Evolutionary conservation across 805 yeast genomes (phyloP).

Genomic region (Pichia nanzhaoensis): DNA sequence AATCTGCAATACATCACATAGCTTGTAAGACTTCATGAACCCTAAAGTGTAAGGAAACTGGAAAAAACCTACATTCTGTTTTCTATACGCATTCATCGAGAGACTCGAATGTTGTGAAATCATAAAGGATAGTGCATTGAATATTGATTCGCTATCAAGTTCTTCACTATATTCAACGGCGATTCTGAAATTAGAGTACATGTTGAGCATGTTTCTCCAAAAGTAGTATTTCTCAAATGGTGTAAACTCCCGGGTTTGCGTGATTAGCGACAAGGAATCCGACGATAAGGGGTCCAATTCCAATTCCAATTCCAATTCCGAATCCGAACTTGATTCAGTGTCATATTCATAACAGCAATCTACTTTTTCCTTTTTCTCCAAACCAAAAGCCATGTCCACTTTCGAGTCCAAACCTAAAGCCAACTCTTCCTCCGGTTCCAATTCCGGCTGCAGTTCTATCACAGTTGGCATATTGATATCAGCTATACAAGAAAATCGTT

Average conservation of each 20-base stretch:
- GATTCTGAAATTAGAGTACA: conserved; percentile 13
- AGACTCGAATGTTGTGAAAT: conserved; percentile 16
- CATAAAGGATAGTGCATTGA: conserved; percentile 10
- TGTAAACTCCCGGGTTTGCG: conserved; percentile 8
- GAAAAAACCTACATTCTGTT: not conserved
- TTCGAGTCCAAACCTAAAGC: no score
- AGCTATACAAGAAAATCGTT: no score
- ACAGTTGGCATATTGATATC: no score
- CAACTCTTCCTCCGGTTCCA: no score
- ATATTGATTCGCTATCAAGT: conserved; percentile 5
- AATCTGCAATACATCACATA: conserved; percentile 12
- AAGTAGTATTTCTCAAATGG: conserved; percentile 13
- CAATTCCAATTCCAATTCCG: no score
- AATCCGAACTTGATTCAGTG: no score
- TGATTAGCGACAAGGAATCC: no score
- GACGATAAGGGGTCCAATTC: no score
- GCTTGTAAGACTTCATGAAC: conserved; percentile 7
- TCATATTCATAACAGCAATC: no score
- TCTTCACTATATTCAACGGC: conserved; percentile 9
- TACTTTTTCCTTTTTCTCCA: no score
- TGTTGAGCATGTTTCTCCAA: conserved; percentile 14
- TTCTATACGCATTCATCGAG: conserved; percentile 13
- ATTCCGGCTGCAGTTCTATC: no score
- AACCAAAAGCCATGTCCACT: no score
- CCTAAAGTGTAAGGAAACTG: conserved; percentile 6